These are phyloP conservation scores for Hypoxylon perforatum DNA, from an alignment of 495 filamentous ascomycete species.

Conservation along the genomic window DNA sequence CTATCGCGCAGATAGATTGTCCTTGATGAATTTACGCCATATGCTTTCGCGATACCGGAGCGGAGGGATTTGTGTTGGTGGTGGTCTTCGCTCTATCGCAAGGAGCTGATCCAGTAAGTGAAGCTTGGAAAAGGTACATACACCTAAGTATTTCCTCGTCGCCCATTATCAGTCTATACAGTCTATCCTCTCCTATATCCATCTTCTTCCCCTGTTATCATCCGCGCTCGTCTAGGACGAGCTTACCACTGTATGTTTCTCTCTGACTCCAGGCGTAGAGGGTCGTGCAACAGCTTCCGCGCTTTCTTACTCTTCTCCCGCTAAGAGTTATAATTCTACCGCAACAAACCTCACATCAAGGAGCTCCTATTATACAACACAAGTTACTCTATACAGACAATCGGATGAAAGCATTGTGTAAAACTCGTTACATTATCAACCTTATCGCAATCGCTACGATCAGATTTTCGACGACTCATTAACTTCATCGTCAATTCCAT, in stretches of 20 bases:
- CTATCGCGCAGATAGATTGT: slow-evolving; percentile 8
- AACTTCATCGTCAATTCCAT: background rate
- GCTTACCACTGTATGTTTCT: slow-evolving; percentile 2
- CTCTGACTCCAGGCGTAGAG: slow-evolving; percentile 31
- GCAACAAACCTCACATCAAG: slow-evolving; percentile 9
- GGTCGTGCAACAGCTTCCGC: slow-evolving; percentile 22
- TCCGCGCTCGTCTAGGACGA: slow-evolving; percentile 5
- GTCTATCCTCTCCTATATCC: slow-evolving; percentile 1
- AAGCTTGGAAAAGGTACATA: slow-evolving; percentile 21
- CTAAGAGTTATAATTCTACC: slow-evolving; percentile 12
- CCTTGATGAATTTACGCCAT: slow-evolving; percentile 39
- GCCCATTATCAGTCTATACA: slow-evolving; percentile 2
- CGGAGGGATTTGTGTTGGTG: slow-evolving; percentile 40
- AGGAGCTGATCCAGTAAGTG: slow-evolving; percentile 36
- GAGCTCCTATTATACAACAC: slow-evolving; percentile 2
- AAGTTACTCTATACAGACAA: background rate
- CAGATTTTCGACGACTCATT: slow-evolving; percentile 16
- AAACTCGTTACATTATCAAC: slow-evolving; percentile 6
- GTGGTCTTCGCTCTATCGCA: slow-evolving; percentile 34
- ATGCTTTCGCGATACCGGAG: slow-evolving; percentile 32
- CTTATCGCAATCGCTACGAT: slow-evolving; percentile 20
- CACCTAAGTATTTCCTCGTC: slow-evolving; percentile 2
- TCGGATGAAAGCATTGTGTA: slow-evolving; percentile 9
- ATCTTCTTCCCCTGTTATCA: background rate
- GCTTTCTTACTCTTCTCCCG: slow-evolving; percentile 5